Conservation (phyloP, 2,329 filamentous ascomycete genomes). For the Elsinoe fawcettii region DNA sequence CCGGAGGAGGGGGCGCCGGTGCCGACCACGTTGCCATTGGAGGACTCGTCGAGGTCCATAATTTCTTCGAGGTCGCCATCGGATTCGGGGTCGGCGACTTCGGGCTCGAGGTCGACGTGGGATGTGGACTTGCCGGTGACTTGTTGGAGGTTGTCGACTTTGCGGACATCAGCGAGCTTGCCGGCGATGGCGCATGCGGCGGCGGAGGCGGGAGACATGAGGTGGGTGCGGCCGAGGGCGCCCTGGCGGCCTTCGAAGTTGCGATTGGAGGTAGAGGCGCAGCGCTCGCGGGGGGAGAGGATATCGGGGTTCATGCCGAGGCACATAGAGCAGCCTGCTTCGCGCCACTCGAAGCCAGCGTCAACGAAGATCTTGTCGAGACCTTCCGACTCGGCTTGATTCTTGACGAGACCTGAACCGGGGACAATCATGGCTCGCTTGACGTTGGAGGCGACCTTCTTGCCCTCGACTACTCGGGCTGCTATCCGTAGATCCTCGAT, state of each 20-base stretch:
- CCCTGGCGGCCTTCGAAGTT: slow-evolving; percentile 98
- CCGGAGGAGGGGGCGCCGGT: slow-evolving; percentile 39
- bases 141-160: slow-evolving; percentile 54
- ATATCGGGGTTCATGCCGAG: slow-evolving; percentile 99
- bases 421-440: slow-evolving; percentile 95
- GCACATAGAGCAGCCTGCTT: slow-evolving; percentile 98
- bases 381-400: slow-evolving; percentile 82
- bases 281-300: slow-evolving; percentile 81
- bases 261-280: slow-evolving; percentile 90
- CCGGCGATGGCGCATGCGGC: slow-evolving; percentile 83
- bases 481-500: slow-evolving; percentile 92
- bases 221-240: slow-evolving; percentile 79
- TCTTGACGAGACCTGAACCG: slow-evolving; percentile 88
- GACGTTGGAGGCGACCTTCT: slow-evolving; percentile 77
- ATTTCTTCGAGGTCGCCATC: slow-evolving; percentile 59
- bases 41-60: slow-evolving; percentile 58
- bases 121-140: slow-evolving; percentile 43
- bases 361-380: slow-evolving; percentile 87
- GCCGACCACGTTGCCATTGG: slow-evolving; percentile 56
- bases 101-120: slow-evolving; percentile 50
- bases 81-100: slow-evolving; percentile 50
- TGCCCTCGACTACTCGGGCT: slow-evolving; percentile 76
- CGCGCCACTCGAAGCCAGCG: slow-evolving; percentile 94
- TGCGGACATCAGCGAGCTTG: slow-evolving; percentile 85
- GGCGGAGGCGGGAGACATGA: slow-evolving; percentile 97